Base-by-base conservation (phyloP, 331 rosid genomes). In the Malus hybrid region DNA sequence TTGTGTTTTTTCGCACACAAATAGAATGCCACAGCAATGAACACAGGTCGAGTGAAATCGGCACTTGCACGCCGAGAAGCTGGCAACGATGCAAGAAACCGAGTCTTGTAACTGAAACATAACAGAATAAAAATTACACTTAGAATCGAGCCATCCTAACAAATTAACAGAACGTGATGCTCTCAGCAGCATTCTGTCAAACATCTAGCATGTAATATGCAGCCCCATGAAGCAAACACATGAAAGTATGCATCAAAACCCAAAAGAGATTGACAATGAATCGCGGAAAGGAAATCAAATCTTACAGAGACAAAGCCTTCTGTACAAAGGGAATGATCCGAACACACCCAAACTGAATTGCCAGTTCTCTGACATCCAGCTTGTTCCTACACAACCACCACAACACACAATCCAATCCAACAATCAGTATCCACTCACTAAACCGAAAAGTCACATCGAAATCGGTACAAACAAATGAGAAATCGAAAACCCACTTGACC, bases 291-390 rank as follows among this genome's bases (percentile, higher is more conserved):
- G 68, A 28, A 50, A 63, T 5, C 2, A 9, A 22, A 72, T 66
- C 97, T 84, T 83, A 94, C 97, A 87, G 69, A 20, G 86, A 88
- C 16, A 92, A 83, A 44, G 93, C 96, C 31, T 88, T 86, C 0
- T 88, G 89, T 72, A 94, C 96, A 2, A 73, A 44, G 59, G 96
- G 86, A 36, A 94, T 80, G 29, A 94, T 81, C 71, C 97, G 79
- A 78, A 94, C 93, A 75, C 97, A 94, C 10, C 97, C 97, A 36
- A 94, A 94, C 77, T 84, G 97, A 73, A 94, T 89, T 2, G 96
- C 97, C 71, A 92, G 72, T 83, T 94, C 99, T 56, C 96, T 87
- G 12, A 94, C 90, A 76, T 92, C 97, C 10, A 92, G 83, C 82
- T 80, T 90, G 82, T 73, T 83, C 90, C 99, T 94, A 19, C 83